phyloP scores from a whole-genome alignment of 2,329 filamentous ascomycete genomes.

The Calcarisporium arbuscula region DNA sequence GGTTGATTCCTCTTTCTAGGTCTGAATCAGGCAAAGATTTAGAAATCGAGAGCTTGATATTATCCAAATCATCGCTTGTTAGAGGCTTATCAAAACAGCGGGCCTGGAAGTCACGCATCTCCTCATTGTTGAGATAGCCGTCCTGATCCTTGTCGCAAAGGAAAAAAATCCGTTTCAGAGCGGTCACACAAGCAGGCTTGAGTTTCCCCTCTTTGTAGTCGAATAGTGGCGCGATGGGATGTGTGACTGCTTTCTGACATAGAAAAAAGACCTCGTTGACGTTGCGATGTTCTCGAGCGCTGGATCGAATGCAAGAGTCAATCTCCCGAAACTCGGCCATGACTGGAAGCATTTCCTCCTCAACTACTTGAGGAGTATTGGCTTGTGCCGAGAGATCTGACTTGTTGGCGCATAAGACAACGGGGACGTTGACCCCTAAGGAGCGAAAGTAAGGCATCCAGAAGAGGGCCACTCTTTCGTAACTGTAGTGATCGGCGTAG shows the following conservation, averaged over 20 bases:
- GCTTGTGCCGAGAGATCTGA: slow-evolving; percentile 75
- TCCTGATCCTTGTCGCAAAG: slow-evolving; percentile 96
- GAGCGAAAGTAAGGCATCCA: slow-evolving; percentile 99
- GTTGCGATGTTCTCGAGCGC: slow-evolving; percentile 84
- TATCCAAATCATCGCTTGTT: slow-evolving; percentile 72
- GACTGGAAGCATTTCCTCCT: slow-evolving; percentile 96
- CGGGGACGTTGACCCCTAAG: slow-evolving; percentile 95
- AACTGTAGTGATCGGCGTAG: slow-evolving; percentile 98
- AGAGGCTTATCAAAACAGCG: slow-evolving; percentile 90
- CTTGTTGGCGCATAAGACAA: slow-evolving; percentile 96
- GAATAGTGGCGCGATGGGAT: slow-evolving; percentile 92
- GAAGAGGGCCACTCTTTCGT: slow-evolving; percentile 92
- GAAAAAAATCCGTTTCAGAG: slow-evolving; percentile 87
- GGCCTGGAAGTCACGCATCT: slow-evolving; percentile 84
- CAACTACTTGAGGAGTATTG: slow-evolving; percentile 75
- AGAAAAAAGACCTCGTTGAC: slow-evolving; percentile 96
- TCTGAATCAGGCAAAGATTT: slow-evolving; percentile 59
- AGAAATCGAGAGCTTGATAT: slow-evolving; percentile 83
- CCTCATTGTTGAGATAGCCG: slow-evolving; percentile 80
- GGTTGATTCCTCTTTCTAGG: slow-evolving; percentile 67
- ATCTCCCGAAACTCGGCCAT: slow-evolving; percentile 99
- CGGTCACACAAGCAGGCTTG: slow-evolving; percentile 83
- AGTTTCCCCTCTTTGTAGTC: slow-evolving; percentile 88
- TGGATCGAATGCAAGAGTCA: slow-evolving; percentile 93
- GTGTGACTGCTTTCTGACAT: slow-evolving; percentile 95